Conservation (phyloP, 1,139 yeast genomes). For the Kodamaea sp. region DNA sequence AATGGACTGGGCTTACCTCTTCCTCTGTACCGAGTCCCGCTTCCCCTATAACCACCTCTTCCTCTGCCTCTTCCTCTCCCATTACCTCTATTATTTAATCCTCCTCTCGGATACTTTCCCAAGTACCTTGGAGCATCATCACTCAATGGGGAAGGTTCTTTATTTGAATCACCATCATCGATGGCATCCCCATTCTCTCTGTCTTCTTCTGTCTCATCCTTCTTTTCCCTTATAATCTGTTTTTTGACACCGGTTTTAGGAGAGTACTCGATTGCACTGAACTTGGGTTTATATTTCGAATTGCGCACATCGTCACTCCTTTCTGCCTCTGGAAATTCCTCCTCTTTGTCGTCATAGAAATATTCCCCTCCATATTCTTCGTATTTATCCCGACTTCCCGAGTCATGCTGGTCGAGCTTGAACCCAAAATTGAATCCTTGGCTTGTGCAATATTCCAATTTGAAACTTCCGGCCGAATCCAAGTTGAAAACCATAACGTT, state of each 20-base stretch:
- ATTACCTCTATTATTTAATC: conserved; percentile 21
- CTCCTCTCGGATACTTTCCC: conserved; percentile 15
- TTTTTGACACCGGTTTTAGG: conserved; percentile 15
- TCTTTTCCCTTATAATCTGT: conserved; percentile 7
- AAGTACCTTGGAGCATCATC: conserved; percentile 13
- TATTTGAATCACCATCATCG: conserved; percentile 5
- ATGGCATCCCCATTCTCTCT: conserved; percentile 4
- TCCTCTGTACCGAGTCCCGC: conserved; percentile 5
- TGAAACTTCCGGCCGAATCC: conserved; percentile 26
- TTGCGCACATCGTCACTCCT: neutral
- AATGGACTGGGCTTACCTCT: conserved; percentile 1
- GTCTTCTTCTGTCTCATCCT: conserved; percentile 13
- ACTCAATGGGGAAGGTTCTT: conserved; percentile 9
- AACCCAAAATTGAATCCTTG: conserved; percentile 38
- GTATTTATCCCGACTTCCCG: conserved; percentile 6
- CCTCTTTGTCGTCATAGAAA: neutral
- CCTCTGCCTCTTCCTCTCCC: conserved; percentile 9
- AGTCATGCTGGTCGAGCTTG: conserved; percentile 17
- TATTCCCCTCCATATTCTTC: conserved; percentile 8
- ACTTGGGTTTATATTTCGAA: conserved; percentile 2
- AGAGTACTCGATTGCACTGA: conserved; percentile 15
- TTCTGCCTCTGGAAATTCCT: too few relatives aligned
- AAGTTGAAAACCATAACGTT: conserved; percentile 33
- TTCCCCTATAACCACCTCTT: conserved; percentile 7
- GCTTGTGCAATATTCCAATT: conserved; percentile 31